These are phyloP conservation scores for Nannizziopsis barbatae DNA, from an alignment of 2,329 filamentous ascomycete genomes.

Conservation along the genomic window DNA sequence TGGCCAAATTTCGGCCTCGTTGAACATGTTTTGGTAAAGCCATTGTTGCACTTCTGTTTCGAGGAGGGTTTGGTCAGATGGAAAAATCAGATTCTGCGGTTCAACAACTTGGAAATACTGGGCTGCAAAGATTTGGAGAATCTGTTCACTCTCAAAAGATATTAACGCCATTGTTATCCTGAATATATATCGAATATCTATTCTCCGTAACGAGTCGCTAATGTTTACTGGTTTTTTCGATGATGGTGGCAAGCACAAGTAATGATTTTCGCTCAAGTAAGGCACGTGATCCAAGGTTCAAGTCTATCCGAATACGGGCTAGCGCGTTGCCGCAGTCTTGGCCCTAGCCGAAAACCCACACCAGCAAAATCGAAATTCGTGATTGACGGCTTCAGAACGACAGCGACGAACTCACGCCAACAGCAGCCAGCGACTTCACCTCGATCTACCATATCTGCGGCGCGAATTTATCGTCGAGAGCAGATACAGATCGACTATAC, in stretches of 20 bases:
- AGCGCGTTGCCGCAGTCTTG: constrained; percentile 19
- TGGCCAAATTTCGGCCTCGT: constrained; percentile 43
- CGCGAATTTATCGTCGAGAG: constrained; percentile 19
- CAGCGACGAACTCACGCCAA: constrained; percentile 24
- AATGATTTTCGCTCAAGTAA: background rate
- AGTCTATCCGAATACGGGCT: constrained; percentile 18
- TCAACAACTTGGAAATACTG: constrained; percentile 74
- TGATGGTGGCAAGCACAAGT: no score
- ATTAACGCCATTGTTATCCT: constrained; percentile 3
- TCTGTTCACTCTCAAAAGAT: constrained; percentile 19
- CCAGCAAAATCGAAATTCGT: constrained; percentile 32
- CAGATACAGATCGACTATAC: constrained; percentile 20
- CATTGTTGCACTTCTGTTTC: constrained; percentile 52
- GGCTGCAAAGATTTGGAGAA: constrained; percentile 38
- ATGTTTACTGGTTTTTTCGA: no score
- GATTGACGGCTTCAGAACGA: constrained; percentile 20
- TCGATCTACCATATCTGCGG: constrained; percentile 15
- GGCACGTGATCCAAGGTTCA: background rate
- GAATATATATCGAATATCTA: no score
- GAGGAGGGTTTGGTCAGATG: constrained; percentile 48
- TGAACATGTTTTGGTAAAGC: constrained; percentile 58
- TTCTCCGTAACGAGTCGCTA: no score
- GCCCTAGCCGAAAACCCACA: constrained; percentile 36
- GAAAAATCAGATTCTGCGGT: constrained; percentile 50
- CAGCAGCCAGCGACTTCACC: constrained; percentile 17